These are phyloP conservation scores for Aspergillus felis DNA, from an alignment of 2,329 filamentous ascomycete genomes.

Conservation along the genomic window DNA sequence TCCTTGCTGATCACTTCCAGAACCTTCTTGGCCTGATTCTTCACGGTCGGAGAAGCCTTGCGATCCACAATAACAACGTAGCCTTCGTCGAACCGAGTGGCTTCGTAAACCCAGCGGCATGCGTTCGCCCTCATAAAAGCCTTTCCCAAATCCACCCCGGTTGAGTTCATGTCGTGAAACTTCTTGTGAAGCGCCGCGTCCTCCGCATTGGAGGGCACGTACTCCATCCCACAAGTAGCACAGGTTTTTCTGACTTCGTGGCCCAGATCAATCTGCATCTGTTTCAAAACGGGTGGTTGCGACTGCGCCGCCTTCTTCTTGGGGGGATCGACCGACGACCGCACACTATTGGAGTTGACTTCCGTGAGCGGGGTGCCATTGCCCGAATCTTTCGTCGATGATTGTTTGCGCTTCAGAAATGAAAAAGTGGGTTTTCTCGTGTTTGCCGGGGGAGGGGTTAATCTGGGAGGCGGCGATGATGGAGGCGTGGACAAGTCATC, in stretches of 20 bases:
- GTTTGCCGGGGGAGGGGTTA: constrained; percentile 40
- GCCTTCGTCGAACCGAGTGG: constrained; percentile 45
- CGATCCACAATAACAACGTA: constrained; percentile 57
- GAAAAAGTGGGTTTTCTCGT: constrained; percentile 49
- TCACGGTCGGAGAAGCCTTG: constrained; percentile 49
- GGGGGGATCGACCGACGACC: constrained; percentile 36
- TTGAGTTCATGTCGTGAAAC: constrained; percentile 59
- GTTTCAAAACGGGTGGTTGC: constrained; percentile 43
- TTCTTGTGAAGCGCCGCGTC: constrained; percentile 61
- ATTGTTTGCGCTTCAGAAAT: constrained; percentile 46
- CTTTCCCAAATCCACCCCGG: constrained; percentile 59
- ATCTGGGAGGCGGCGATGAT: constrained; percentile 48
- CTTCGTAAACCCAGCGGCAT: constrained; percentile 51
- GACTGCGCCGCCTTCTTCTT: constrained; percentile 31
- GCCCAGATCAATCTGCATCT: constrained; percentile 60
- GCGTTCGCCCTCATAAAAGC: constrained; percentile 52
- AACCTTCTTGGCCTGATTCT: constrained; percentile 52
- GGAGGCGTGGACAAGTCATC: constrained; percentile 49
- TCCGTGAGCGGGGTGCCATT: constrained; percentile 41
- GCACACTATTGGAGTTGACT: constrained; percentile 43
- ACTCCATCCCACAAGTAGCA: constrained; percentile 62
- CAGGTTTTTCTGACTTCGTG: constrained; percentile 55
- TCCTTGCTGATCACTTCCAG: constrained; percentile 62
- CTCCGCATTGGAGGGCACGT: constrained; percentile 58
- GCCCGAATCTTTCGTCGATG: constrained; percentile 24